A percentile compares a stretch with the other conserved stretches of the same genome.
phyloP scores from a whole-genome alignment of 129 eudicot genomes.

The Logfia minima region DNA sequence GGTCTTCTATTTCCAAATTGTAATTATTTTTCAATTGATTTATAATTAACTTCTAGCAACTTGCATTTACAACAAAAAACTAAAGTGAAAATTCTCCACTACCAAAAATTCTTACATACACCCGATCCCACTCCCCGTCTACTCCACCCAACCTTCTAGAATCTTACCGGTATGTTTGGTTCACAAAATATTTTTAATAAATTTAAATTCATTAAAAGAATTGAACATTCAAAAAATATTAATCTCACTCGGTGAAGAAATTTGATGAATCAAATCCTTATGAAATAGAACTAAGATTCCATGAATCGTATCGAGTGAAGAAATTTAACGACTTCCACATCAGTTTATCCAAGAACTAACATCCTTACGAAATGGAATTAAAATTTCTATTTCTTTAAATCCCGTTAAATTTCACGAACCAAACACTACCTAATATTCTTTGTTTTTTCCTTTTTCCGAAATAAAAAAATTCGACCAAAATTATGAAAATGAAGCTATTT shows the following conservation, averaged over 20 bases:
- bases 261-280: too few species aligned
- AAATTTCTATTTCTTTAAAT: too few species aligned
- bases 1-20: not conserved
- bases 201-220: too few species aligned
- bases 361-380: too few species aligned
- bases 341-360: too few species aligned
- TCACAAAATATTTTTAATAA: too few species aligned
- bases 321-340: too few species aligned
- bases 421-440: not conserved
- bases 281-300: too few species aligned
- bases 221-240: too few species aligned
- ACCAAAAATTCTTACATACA: constrained; percentile 46
- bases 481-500: not conserved
- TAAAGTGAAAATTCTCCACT: not conserved
- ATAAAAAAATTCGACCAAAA: constrained; percentile 19
- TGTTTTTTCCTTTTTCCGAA: not conserved
- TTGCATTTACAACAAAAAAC: constrained; percentile 13
- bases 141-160: constrained; percentile 16
- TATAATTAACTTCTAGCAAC: not conserved
- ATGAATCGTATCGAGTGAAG: too few species aligned
- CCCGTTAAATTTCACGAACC: too few species aligned
- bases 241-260: too few species aligned
- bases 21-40: not conserved
- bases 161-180: not conserved
- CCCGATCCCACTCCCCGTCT: constrained; percentile 11